Evolutionary conservation across 768 basidiomycete species (phyloP).

Genomic region (Leccinum sublutescens): DNA sequence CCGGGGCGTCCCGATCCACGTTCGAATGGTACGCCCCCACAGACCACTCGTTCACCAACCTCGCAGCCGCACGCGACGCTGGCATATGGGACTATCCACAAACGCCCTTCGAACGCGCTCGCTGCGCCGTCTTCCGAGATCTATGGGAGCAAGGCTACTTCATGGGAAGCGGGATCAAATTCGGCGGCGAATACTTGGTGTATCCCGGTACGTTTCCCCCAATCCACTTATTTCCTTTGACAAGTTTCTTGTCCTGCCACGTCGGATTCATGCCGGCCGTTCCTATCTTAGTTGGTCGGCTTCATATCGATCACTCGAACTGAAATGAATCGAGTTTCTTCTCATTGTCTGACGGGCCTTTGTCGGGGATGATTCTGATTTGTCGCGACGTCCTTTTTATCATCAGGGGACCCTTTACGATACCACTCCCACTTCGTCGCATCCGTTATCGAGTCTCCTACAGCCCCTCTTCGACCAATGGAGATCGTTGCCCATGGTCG

Average conservation of each 20-base stretch:
- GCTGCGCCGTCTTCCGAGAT: slow-evolving; percentile 75
- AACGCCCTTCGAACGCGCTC: slow-evolving; percentile 62
- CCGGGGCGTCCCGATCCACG: slow-evolving; percentile 52
- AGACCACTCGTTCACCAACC: slow-evolving; percentile 46
- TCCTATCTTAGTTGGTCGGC: neutral
- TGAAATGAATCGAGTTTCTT: neutral
- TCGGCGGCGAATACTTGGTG: slow-evolving; percentile 94
- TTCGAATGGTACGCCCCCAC: slow-evolving; percentile 67
- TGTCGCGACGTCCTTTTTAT: slow-evolving; percentile 1
- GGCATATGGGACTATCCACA: slow-evolving; percentile 78
- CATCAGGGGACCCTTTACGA: slow-evolving; percentile 83
- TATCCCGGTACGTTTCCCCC: slow-evolving; percentile 74
- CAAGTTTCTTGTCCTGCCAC: neutral
- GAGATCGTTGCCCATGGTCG: slow-evolving; percentile 95
- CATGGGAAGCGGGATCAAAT: slow-evolving; percentile 88
- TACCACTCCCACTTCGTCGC: slow-evolving; percentile 97
- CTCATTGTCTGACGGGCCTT: neutral
- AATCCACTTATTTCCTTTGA: neutral
- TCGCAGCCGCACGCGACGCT: slow-evolving; percentile 60
- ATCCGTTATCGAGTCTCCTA: slow-evolving; percentile 68
- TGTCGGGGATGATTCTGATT: slow-evolving; percentile 9
- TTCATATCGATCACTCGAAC: neutral
- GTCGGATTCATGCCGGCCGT: neutral
- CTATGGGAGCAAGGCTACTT: slow-evolving; percentile 84
- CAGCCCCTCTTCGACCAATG: slow-evolving; percentile 70